Evolutionary conservation across 1,284 basidiomycete genomes (phyloP), one percentile per base, ranked within the genome.

Genomic region (Caloboletus inedulis): DNA sequence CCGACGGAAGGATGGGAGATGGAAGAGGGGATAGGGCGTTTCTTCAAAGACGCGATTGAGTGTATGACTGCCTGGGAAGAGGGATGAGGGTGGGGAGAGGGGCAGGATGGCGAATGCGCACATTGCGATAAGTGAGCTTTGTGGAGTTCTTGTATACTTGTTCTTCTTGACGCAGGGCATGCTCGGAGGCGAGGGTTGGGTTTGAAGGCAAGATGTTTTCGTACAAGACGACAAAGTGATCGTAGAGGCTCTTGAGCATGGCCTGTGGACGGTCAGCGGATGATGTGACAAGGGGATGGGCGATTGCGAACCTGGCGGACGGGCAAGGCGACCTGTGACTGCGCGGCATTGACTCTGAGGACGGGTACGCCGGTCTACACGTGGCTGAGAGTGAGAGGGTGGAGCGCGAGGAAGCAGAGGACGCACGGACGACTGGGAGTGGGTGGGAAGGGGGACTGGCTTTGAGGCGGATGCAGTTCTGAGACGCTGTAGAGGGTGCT

Each of bases 51-150:
- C 7, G 84, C 85, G 47, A 89, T 79, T 47, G 83, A 84, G 44
- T 79, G 80, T 42, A 92, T 91, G 25, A 88, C 76, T 21, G 86
- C 87, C 88, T 91, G 60, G 18, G 51, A 47, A 56, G 23, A 54
- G 36, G 57, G 52, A 40, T 52, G 54, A 55, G 58, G 51, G 8
- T 39, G 37, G 29, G 30, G 14, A 37, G 43, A n/a, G 34, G 16
- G 30, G 18, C 8, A 18, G 23, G n/a, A 7, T 8, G 2, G 41
- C 4, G 44, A 29, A 35, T 37, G 51, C 78, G 60, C 66, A 89
- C 87, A 73, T 89, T 86, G 43, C 89, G 84, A 69, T 94, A 94
- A 0, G 89, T 90, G 36, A 81, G 62, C 66, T 89, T 91, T 49
- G 74, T 85, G 0, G 87, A 81, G 54, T 79, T 82, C 23, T 74